Percentiles rank a stretch among this genome's conserved stretches.
These are phyloP conservation scores for Gremmenia infestans DNA, from an alignment of 2,329 filamentous ascomycete genomes.

Conservation along the genomic window DNA sequence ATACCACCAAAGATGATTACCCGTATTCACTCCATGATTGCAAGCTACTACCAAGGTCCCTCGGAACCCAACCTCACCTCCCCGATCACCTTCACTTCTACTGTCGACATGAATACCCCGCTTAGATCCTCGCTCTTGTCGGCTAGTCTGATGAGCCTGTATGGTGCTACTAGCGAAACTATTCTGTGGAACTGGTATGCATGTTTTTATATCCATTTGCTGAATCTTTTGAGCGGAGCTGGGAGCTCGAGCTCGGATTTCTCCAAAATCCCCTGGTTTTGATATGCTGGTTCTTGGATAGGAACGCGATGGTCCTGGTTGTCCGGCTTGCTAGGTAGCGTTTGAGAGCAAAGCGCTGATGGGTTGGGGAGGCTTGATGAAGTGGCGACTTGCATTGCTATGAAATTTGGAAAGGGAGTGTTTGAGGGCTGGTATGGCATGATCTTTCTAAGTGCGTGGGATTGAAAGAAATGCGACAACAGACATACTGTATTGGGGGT, in stretches of 20 bases:
- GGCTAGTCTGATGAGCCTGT: constrained; percentile 9
- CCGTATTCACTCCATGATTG: neutral
- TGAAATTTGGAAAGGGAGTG: neutral
- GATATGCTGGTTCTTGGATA: too few species aligned
- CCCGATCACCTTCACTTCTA: neutral
- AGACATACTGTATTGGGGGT: too few species aligned
- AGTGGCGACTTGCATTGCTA: neutral
- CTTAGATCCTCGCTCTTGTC: neutral
- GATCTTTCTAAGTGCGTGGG: too few species aligned
- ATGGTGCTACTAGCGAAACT: constrained; percentile 2
- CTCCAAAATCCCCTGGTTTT: too few species aligned
- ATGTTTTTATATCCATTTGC: neutral
- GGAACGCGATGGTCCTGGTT: too few species aligned
- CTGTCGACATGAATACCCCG: neutral
- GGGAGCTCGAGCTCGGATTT: too few species aligned
- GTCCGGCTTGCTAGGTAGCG: too few species aligned
- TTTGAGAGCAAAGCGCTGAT: too few species aligned
- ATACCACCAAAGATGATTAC: neutral
- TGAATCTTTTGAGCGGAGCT: too few species aligned
- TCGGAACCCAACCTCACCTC: neutral
- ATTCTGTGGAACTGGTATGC: constrained; percentile 3
- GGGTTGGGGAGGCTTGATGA: neutral
- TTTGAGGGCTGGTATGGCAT: too few species aligned
- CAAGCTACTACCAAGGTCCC: constrained; percentile 4
- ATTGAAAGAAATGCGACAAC: too few species aligned